Conservation (phyloP, 805 yeast genomes). For the Candida nemodendra region DNA sequence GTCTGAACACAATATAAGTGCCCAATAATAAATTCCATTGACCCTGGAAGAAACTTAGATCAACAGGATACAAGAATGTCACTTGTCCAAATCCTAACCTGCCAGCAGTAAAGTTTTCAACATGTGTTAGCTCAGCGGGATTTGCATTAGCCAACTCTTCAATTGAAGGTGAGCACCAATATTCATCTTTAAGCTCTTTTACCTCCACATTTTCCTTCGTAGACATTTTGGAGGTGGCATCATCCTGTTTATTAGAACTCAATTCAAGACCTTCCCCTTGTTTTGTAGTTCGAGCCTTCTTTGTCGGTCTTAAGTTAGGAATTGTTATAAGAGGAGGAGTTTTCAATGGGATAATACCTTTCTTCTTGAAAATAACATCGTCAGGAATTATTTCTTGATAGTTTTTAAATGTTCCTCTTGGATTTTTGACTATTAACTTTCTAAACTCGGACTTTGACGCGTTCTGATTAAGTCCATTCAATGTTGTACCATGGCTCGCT, state of each 20-base stretch:
- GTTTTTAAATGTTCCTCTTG: slow-evolving; percentile 25
- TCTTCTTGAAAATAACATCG: slow-evolving; percentile 22
- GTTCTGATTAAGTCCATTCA: slow-evolving; percentile 3
- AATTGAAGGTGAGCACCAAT: slow-evolving; percentile 73
- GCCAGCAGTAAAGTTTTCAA: slow-evolving; percentile 67
- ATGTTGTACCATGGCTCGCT: slow-evolving; percentile 7
- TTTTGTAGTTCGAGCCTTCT: not conserved
- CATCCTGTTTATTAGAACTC: not conserved
- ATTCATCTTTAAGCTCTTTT: slow-evolving; percentile 37
- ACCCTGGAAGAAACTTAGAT: slow-evolving; percentile 51
- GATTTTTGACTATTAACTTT: slow-evolving; percentile 25
- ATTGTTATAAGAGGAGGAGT: slow-evolving; percentile 2
- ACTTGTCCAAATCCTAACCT: slow-evolving; percentile 68
- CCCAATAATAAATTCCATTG: slow-evolving; percentile 41
- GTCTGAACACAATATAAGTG: slow-evolving; percentile 44
- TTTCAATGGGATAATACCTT: slow-evolving; percentile 3
- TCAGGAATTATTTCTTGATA: slow-evolving; percentile 33
- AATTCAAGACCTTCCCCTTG: not conserved
- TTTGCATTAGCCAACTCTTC: slow-evolving; percentile 45
- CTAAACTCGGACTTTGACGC: slow-evolving; percentile 25
- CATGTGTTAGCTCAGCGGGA: slow-evolving; percentile 46
- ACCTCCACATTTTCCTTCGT: not conserved
- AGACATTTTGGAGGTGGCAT: not conserved
- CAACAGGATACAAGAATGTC: slow-evolving; percentile 66
- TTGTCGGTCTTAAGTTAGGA: slow-evolving; percentile 10